A percentile compares a stretch with the other conserved stretches of the same genome.
phyloP scores from a whole-genome alignment of 176 grass and related monocot genomes.

The Musa itinerans region DNA sequence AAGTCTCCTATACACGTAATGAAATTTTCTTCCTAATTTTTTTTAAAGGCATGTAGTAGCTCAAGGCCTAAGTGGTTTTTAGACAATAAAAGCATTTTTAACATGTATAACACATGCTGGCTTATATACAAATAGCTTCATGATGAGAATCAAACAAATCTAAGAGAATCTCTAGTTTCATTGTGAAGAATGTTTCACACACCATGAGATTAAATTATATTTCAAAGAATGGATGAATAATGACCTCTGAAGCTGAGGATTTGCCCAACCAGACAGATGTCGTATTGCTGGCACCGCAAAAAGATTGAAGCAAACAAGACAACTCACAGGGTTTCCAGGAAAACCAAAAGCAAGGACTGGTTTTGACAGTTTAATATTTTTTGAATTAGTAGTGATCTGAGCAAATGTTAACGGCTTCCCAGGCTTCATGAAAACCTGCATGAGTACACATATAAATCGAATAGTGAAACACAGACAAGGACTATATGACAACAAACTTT shows the following conservation, averaged over 20 bases:
- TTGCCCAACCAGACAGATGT: conserved; percentile 58
- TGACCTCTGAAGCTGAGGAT: conserved; percentile 74
- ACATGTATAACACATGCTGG: neutral
- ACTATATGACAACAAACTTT: neutral
- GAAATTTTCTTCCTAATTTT: neutral
- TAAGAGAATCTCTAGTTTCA: neutral
- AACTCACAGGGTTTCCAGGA: conserved; percentile 96
- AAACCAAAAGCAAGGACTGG: conserved; percentile 82
- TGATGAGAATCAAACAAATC: neutral
- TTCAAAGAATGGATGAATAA: neutral
- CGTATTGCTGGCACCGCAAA: conserved; percentile 83
- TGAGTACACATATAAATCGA: neutral
- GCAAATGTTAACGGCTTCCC: conserved; percentile 91
- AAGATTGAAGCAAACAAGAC: conserved; percentile 86
- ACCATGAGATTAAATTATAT: neutral
- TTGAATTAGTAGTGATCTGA: conserved; percentile 37
- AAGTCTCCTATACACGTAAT: too few species aligned
- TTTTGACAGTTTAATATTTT: conserved; percentile 34
- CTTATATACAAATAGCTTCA: neutral
- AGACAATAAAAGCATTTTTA: neutral
- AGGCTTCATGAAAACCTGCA: conserved; percentile 80
- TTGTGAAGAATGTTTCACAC: neutral
- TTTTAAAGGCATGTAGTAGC: neutral
- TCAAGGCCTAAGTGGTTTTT: neutral
- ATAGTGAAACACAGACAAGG: conserved; percentile 20